phyloP scores from a whole-genome alignment of 768 basidiomycete species.

The Macrolepiota fuliginosa region DNA sequence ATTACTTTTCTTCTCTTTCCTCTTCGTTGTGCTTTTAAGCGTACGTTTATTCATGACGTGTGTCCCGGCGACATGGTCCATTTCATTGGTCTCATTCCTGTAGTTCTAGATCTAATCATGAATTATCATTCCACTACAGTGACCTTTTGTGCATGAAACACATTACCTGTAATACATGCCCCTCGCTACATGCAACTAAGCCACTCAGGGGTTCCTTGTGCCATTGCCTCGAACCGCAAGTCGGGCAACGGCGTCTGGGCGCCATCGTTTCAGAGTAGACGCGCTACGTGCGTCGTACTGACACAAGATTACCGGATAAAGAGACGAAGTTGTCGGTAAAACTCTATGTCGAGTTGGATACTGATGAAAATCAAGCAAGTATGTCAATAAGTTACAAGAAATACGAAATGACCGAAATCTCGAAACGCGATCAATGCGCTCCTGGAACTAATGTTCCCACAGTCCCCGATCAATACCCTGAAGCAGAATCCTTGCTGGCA shows the following conservation, averaged over 20 bases:
- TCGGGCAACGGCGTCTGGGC: conserved; percentile 61
- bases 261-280: conserved; percentile 41
- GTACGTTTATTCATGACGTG: conserved; percentile 66
- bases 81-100: conserved; percentile 73
- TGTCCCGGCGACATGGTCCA: conserved; percentile 53
- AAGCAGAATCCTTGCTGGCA: not conserved
- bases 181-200: conserved; percentile 83
- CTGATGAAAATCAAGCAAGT: not conserved
- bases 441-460: conserved; percentile 9
- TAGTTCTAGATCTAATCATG: conserved; percentile 57
- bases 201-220: conserved; percentile 83
- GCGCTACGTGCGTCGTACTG: not conserved
- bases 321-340: not conserved
- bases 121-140: not conserved
- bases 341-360: not conserved
- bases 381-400: not conserved
- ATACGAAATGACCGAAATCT: not conserved
- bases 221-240: conserved; percentile 86
- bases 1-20: conserved; percentile 45
- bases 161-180: conserved; percentile 83
- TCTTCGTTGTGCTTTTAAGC: conserved; percentile 55
- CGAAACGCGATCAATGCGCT: not conserved
- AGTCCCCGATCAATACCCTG: conserved; percentile 1
- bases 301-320: too few relatives aligned
- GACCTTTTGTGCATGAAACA: not conserved